Evolutionary conservation across 805 yeast genomes (phyloP).

Genomic region (Candida palmyrensis): DNA sequence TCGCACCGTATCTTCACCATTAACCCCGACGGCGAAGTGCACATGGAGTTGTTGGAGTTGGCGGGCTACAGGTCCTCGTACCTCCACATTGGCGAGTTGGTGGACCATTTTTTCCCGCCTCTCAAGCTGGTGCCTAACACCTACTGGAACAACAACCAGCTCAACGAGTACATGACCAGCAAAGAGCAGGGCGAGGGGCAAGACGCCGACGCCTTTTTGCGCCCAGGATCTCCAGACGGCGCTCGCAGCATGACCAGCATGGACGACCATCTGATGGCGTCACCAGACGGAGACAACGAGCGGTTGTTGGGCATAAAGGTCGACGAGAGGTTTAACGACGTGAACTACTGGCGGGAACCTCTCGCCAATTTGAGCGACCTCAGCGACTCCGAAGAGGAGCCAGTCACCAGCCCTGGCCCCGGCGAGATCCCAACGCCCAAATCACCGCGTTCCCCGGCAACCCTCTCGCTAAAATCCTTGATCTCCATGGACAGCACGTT

Average conservation of each 20-base stretch:
- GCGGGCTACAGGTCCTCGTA: constrained; percentile 91
- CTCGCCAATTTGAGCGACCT: constrained; percentile 54
- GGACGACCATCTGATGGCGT: too few species aligned
- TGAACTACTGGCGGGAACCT: constrained; percentile 90
- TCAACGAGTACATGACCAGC: constrained; percentile 25
- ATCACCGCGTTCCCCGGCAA: constrained; percentile 13
- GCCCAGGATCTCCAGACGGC: constrained; percentile 18
- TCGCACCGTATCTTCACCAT: constrained; percentile 92
- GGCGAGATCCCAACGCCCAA: constrained; percentile 9
- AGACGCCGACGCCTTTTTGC: neutral
- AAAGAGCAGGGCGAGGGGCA: constrained; percentile 10
- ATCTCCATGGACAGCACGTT: constrained; percentile 3
- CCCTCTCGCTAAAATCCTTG: too few species aligned
- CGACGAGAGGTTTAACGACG: constrained; percentile 73
- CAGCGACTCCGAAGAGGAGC: constrained; percentile 44
- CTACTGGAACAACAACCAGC: constrained; percentile 32
- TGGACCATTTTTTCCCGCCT: constrained; percentile 97
- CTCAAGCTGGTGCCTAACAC: constrained; percentile 27
- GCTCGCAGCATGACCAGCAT: constrained; percentile 6
- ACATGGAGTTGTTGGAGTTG: constrained; percentile 89
- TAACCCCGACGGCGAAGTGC: constrained; percentile 95
- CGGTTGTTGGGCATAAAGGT: constrained; percentile 20
- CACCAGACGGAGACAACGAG: constrained; percentile 9
- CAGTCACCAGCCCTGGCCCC: neutral
- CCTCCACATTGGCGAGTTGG: constrained; percentile 84